Evolutionary conservation across 139 green algal species (phyloP), one percentile per base, ranked within the genome.

Genomic region (Tetratostichococcus sp.): DNA sequence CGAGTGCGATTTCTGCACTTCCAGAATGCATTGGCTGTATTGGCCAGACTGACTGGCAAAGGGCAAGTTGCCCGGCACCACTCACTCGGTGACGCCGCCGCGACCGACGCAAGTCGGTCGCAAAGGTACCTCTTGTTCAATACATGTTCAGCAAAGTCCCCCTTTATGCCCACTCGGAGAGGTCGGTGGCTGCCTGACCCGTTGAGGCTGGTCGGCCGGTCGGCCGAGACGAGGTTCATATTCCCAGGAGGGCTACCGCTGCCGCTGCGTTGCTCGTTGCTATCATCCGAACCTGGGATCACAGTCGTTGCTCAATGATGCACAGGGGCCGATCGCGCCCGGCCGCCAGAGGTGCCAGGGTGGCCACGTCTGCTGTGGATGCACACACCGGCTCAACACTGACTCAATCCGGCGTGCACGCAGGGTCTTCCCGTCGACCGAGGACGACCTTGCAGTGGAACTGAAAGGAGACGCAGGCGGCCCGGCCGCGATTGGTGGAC

Each of bases 401-500:
- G 50, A 4, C 50, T 25, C 39, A 50, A 14, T 8, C 50, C 19
- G 50, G 19, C 19, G 50, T n/a, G 14, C 50, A 17, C 71, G 71
- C 79, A 91, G 87, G 82, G 71, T 94, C 5, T 95, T 93, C 30
- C 83, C 92, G 76, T 86, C 86, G 0, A 72, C 50, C 0, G 85
- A 89, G 69, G 75, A 83, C 4, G 86, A 92, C 62, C 75, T 92
- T 30, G 71, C 71, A 26, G 86, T 81, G 16, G 75, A 80, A 16
- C 82, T 78, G 69, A 80, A 68, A 5, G 70, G 75, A 0, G 39
- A 62, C 25, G 72, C 75, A 19, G 79, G 79, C 8, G 59, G 71
- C 4, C 39, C 11, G 39, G 74, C 57, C 28, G 43, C 67, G 43
- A 71, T 85, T 59, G 65, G 68, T 6, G 86, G 82, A 59, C 86